Evolutionary conservation across 805 yeast species (phyloP).

Genomic region (Candida germanica): DNA sequence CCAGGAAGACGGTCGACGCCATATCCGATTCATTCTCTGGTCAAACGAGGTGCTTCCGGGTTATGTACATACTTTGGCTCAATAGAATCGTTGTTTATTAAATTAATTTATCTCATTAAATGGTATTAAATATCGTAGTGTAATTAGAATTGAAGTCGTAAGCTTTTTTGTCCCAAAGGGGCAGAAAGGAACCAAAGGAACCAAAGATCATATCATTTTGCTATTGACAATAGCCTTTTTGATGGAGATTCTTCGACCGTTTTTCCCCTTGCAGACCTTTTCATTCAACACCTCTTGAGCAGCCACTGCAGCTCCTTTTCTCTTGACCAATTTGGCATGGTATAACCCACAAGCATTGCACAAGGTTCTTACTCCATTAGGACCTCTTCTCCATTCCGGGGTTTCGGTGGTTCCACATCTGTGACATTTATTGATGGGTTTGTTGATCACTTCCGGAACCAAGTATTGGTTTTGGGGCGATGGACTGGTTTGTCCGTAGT

Average conservation of each 20-base stretch:
- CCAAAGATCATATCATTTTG: constrained; percentile 3
- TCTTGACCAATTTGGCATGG: constrained; percentile 48
- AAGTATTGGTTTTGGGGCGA: constrained; percentile 14
- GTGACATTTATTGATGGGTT: constrained; percentile 37
- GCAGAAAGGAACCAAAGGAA: too few relatives aligned
- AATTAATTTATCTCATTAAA: too few relatives aligned
- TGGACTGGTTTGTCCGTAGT: constrained; percentile 9
- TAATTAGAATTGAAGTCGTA: too few relatives aligned
- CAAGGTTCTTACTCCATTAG: constrained; percentile 43
- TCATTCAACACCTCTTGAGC: constrained; percentile 43
- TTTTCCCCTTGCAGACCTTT: constrained; percentile 43
- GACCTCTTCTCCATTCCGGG: constrained; percentile 46
- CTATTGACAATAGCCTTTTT: constrained; percentile 5
- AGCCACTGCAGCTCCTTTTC: constrained; percentile 52
- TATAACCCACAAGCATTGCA: constrained; percentile 45
- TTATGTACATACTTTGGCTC: too few relatives aligned
- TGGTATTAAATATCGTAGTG: too few relatives aligned
- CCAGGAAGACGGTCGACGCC: too few relatives aligned
- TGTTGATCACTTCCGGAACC: constrained; percentile 32
- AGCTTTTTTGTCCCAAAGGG: too few relatives aligned
- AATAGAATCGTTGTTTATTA: too few relatives aligned
- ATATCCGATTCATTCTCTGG: too few relatives aligned
- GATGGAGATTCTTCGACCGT: constrained; percentile 39
- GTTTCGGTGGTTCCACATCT: constrained; percentile 46
- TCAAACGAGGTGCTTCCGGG: too few relatives aligned